Percentiles rank a stretch among this genome's conserved stretches.
Evolutionary conservation across 257 asterid genomes (phyloP).

Genomic region (Primulina huaijiensis): DNA sequence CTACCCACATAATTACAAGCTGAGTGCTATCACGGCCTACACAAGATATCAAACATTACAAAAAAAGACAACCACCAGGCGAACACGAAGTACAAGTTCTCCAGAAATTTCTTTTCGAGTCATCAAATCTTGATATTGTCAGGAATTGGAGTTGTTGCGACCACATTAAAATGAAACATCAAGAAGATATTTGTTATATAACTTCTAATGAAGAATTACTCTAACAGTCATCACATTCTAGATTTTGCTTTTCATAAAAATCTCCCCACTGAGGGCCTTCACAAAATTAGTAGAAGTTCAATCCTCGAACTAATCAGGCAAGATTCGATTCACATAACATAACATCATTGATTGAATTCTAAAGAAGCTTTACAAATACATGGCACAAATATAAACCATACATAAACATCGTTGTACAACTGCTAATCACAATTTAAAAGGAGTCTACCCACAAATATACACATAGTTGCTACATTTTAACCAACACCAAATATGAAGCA

Average conservation of each 20-base stretch:
- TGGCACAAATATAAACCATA: not conserved
- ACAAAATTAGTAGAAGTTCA: not conserved
- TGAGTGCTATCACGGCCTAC: not conserved
- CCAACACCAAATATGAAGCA: not conserved
- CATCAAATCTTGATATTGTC: not conserved
- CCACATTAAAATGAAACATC: not conserved
- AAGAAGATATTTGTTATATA: not conserved
- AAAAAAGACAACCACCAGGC: not conserved
- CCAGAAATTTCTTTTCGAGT: not conserved
- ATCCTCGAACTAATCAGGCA: constrained; percentile 1
- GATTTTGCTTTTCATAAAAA: not conserved
- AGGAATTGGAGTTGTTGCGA: not conserved
- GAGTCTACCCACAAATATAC: not conserved
- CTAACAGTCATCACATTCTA: not conserved
- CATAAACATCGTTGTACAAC: not conserved
- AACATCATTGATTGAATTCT: not conserved
- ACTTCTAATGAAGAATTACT: not conserved
- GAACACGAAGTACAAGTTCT: not conserved
- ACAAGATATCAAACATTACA: not conserved
- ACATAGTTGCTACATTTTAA: not conserved
- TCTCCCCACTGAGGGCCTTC: not conserved
- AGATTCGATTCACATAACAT: not conserved
- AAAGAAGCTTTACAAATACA: constrained; percentile 17
- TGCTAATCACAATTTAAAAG: not conserved
- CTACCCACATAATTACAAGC: not conserved